Evolutionary conservation across 139 green algal species (phyloP), one percentile per base, ranked within the genome.

Genomic region (Auxenochlorella pyrenoidosa): DNA sequence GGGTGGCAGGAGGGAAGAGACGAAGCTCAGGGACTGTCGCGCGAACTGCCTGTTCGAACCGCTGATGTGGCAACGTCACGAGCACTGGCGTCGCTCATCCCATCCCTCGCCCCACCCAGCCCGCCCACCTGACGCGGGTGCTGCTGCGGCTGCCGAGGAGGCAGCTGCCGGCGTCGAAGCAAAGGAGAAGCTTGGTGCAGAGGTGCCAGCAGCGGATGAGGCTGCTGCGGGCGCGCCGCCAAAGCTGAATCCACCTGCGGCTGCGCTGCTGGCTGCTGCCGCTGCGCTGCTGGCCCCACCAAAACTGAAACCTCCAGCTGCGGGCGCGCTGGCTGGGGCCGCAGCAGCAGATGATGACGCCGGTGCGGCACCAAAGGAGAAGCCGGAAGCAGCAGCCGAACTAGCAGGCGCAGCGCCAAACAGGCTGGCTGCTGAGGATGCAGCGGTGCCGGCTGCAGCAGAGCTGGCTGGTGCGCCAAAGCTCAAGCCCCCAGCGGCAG

Each of bases 171-270:
- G 51, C 3, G 85, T 63, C 4, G 77, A 79, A 0, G 83, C 43
- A 63, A 88, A 88, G 4, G 83, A 72, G 38, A 88, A 88, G 83
- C 32, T 30, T 12, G 72, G 51, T 59, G 85, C 63, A 4, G 79
- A 51, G 75, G 75, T 30, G 43, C 21, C 75, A 8, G 66, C 51
- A 5, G 54, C 54, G 54, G 54, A 63, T 4, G 75, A 44, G 3
- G 70, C 54, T 34, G 86, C 86, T 44, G 86, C 40, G 34, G 86
- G 30, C 3, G 79, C 58, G 5, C 68, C 36, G 30, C 86, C 75
- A 86, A 89, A 84, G 76, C 65, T 83, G 75, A 89, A 89, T 6
- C 66, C 54, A 28, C 40, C 68, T 41, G 83, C 81, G 18, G 81
- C 81, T 1, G 70, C 43, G 8, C 43, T 65, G 70, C 72, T 84